Base-by-base conservation (phyloP, 2,329 filamentous ascomycete genomes). In the Colletotrichum abscissum region DNA sequence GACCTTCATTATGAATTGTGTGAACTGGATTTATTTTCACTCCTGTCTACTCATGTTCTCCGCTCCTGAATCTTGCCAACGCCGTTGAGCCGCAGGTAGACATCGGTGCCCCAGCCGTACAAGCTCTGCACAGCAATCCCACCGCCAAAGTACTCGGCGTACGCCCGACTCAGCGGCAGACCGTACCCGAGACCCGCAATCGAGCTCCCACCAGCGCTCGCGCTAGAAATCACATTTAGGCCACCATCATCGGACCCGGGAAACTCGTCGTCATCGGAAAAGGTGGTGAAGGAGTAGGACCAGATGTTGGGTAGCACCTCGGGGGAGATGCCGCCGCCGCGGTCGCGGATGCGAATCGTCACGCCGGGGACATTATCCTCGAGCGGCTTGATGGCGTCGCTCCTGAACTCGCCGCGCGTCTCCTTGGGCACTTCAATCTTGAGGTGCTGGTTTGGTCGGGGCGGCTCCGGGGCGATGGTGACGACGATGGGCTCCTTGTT, bases 211-310 rank as follows among this genome's bases (percentile, higher is more conserved):
- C 94, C 93, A 0, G 90, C 91, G 67, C 91, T 92, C 35, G 91
- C 91, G 1, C 89, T 89, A 1, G 93, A 92, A 62, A 98, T 92
- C 5, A 92, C 91, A 78, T 92, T 93, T 74, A 98, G 84, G 0
- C 93, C 94, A 78, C 93, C 94, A 78, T 94, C 87, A 16, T 84
- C 83, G 14, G 84, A 82, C 24, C 82, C 83, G 35, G 83, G 81
- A 59, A 84, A 76, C 5, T 85, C 84, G 55, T 85, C 80, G 70
- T 90, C 86, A 74, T 90, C 94, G 69, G 91, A 92, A 82, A 98
- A 98, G 0, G 97, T 99, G 24, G 96, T 98, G 81, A 98, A 99
- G 75, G 94, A 97, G 82, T 98, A 99, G 7, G 95, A 95, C 95
- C 97, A 99, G 72, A 99, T 95, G 76, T 96, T 92, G 5, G 92